Evolutionary conservation across 2,329 filamentous ascomycete species (phyloP).

Genomic region (Claviceps monticola): DNA sequence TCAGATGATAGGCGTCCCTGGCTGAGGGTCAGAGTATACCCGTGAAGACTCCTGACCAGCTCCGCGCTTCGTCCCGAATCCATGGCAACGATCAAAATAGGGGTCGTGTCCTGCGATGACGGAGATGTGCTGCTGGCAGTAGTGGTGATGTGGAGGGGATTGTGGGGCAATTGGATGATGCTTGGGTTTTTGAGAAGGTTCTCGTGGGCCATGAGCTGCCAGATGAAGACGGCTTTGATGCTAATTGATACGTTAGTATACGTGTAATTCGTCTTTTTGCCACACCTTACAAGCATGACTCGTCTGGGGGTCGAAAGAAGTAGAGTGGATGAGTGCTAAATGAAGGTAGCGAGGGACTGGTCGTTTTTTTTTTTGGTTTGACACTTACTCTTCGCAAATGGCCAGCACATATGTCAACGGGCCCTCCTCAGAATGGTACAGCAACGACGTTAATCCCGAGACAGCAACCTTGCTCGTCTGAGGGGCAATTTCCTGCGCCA

Average conservation of each 20-base stretch:
- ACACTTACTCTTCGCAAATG: constrained; percentile 41
- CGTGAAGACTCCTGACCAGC: constrained; percentile 16
- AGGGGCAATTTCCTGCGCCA: constrained; percentile 24
- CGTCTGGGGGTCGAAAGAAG: not conserved
- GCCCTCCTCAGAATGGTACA: constrained; percentile 16
- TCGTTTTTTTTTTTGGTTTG: not conserved
- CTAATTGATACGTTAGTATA: constrained; percentile 16
- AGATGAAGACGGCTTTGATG: constrained; percentile 51
- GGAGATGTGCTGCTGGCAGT: constrained; percentile 5
- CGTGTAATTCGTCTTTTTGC: no score
- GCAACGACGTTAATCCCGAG: constrained; percentile 25
- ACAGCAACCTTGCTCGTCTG: constrained; percentile 32
- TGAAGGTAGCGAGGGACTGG: not conserved
- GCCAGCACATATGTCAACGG: constrained; percentile 30
- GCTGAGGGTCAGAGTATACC: constrained; percentile 18
- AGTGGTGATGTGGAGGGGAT: constrained; percentile 43
- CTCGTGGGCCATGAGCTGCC: constrained; percentile 32
- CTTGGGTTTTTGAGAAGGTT: constrained; percentile 34
- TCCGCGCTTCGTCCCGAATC: constrained; percentile 20
- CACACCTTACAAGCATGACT: constrained; percentile 8
- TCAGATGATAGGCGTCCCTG: constrained; percentile 19
- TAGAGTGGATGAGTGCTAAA: not conserved
- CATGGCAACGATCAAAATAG: constrained; percentile 25
- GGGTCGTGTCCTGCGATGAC: constrained; percentile 9
- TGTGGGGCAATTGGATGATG: constrained; percentile 44